Conservation (phyloP, 2,329 filamentous ascomycete genomes). For the Cladosporium sp. region DNA sequence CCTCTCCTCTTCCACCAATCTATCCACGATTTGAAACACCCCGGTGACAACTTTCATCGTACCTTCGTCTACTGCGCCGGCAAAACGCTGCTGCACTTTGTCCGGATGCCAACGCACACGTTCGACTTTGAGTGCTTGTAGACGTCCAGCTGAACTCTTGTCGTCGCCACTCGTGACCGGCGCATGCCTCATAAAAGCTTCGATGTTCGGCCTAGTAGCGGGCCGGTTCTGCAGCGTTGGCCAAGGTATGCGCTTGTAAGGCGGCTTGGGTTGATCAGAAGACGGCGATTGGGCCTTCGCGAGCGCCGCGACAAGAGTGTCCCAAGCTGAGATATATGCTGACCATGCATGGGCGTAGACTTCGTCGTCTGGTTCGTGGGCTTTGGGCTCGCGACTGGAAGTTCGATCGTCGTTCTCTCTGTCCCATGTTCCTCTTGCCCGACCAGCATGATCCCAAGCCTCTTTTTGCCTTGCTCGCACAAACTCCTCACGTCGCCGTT, state of each 20-base stretch:
- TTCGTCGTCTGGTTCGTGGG: conserved; percentile 18
- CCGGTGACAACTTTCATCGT: conserved; percentile 80
- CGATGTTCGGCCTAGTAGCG: conserved; percentile 60
- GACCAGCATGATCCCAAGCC: conserved; percentile 32
- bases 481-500: conserved; percentile 40
- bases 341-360: conserved; percentile 34
- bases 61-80: conserved; percentile 66
- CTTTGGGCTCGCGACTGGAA: neutral
- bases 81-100: conserved; percentile 90
- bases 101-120: conserved; percentile 95
- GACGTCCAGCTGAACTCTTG: conserved; percentile 16
- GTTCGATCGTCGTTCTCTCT: conserved; percentile 42
- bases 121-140: conserved; percentile 71
- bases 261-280: conserved; percentile 23
- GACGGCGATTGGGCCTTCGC: neutral
- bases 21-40: conserved; percentile 88
- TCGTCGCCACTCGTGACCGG: conserved; percentile 30
- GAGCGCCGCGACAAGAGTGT: conserved; percentile 27
- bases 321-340: conserved; percentile 33
- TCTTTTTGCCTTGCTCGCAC: conserved; percentile 42
- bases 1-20: conserved; percentile 46
- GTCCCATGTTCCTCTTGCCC: conserved; percentile 37
- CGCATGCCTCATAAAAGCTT: conserved; percentile 67
- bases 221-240: conserved; percentile 65
- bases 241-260: conserved; percentile 61